Evolutionary conservation across 208 protist genomes (phyloP).

Genomic region (Acanthamoeba pearcei): DNA sequence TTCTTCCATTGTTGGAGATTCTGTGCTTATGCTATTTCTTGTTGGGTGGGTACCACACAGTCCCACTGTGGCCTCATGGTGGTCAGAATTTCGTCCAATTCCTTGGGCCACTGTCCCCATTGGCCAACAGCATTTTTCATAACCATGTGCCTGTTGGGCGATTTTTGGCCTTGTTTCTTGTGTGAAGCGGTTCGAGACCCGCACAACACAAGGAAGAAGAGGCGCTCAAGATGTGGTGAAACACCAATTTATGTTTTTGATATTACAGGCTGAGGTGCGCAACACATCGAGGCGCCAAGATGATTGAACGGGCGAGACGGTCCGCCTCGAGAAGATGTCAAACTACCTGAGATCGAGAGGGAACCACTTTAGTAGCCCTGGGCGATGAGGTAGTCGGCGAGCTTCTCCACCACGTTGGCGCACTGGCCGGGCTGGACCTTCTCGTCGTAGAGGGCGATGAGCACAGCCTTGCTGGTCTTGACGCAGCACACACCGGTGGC

Average conservation of each 20-base stretch:
- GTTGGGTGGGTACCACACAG: too few species aligned
- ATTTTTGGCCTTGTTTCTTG: too few species aligned
- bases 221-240: not conserved
- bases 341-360: too few species aligned
- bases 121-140: too few species aligned
- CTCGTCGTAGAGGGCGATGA: slow-evolving; percentile 87
- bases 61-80: too few species aligned
- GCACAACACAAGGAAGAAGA: not conserved
- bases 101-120: too few species aligned
- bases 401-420: slow-evolving; percentile 84
- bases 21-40: too few species aligned
- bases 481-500: slow-evolving; percentile 80
- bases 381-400: slow-evolving; percentile 88
- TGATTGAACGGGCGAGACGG: not conserved
- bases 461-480: slow-evolving; percentile 85
- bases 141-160: not conserved
- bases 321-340: not conserved
- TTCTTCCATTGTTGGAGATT: too few species aligned
- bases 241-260: slow-evolving; percentile 26
- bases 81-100: too few species aligned
- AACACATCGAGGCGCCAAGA: not conserved
- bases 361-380: slow-evolving; percentile 81
- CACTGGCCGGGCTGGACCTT: slow-evolving; percentile 84
- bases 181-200: not conserved
- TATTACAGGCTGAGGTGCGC: not conserved